phyloP scores from a whole-genome alignment of 164 flowering plant genomes.

The Macadamia tetraphylla region DNA sequence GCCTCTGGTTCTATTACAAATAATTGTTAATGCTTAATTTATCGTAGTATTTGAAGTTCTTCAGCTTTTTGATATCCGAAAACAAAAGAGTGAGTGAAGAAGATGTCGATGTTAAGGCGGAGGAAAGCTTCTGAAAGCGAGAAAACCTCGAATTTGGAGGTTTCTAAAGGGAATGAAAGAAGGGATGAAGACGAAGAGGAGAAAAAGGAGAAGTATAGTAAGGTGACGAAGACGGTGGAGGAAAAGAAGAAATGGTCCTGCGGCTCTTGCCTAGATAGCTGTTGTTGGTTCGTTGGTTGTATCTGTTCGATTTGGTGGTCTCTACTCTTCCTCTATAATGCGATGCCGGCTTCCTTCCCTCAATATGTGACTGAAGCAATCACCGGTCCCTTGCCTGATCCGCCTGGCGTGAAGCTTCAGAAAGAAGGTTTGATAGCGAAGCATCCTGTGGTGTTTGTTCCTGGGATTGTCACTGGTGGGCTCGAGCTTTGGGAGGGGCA shows the following conservation, averaged over 20 bases:
- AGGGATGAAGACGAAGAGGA: conserved; percentile 11
- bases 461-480: conserved; percentile 97
- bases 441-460: conserved; percentile 95
- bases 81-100: too few species aligned
- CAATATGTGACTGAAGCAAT: conserved; percentile 93
- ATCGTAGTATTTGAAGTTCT: too few species aligned
- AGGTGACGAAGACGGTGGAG: conserved; percentile 5
- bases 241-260: conserved; percentile 30
- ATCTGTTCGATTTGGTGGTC: conserved; percentile 61
- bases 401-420: conserved; percentile 78
- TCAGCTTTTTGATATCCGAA: too few species aligned
- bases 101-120: conserved; percentile 25
- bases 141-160: conserved; percentile 7
- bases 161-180: conserved; percentile 3
- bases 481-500: conserved; percentile 96
- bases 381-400: conserved; percentile 85
- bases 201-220: not conserved
- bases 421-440: conserved; percentile 71
- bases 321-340: conserved; percentile 53
- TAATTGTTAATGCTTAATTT: too few species aligned
- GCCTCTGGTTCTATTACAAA: too few species aligned
- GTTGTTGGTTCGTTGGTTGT: conserved; percentile 60
- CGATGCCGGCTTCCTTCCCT: conserved; percentile 86
- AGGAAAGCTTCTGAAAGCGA: conserved; percentile 25
- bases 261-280: conserved; percentile 43